Evolutionary conservation across 2,329 filamentous ascomycete species (phyloP).

Genomic region (Aspergillus uvarum): DNA sequence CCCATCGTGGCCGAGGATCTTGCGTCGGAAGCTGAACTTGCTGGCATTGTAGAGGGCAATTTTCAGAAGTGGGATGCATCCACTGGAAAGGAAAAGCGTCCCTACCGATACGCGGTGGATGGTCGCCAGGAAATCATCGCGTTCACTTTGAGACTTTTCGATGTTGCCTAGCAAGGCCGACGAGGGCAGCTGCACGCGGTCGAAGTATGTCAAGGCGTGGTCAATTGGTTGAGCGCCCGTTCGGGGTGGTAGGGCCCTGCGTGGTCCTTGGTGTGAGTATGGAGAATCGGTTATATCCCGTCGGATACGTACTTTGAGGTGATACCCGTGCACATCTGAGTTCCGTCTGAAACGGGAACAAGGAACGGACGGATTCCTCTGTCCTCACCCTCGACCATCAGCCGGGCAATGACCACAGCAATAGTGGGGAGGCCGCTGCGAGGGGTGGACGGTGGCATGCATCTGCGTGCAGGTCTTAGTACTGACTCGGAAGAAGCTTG

Average conservation of each 20-base stretch:
- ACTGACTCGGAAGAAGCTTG: neutral
- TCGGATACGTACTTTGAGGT: slow-evolving; percentile 12
- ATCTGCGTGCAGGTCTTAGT: slow-evolving; percentile 11
- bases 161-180: slow-evolving; percentile 22
- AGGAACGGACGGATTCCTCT: slow-evolving; percentile 23
- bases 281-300: too few species aligned
- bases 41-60: slow-evolving; percentile 18
- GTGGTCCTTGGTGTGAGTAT: too few species aligned
- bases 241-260: slow-evolving; percentile 7
- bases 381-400: slow-evolving; percentile 20
- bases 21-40: slow-evolving; percentile 14
- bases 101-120: slow-evolving; percentile 21
- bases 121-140: slow-evolving; percentile 15
- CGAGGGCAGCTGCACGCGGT: slow-evolving; percentile 19
- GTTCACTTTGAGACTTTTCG: slow-evolving; percentile 12
- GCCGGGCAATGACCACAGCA: slow-evolving; percentile 23
- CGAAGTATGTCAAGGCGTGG: slow-evolving; percentile 23
- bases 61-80: slow-evolving; percentile 21
- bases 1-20: neutral
- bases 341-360: slow-evolving; percentile 21
- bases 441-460: slow-evolving; percentile 24
- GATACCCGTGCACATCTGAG: slow-evolving; percentile 21
- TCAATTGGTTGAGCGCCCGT: slow-evolving; percentile 18
- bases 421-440: slow-evolving; percentile 15
- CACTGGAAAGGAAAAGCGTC: slow-evolving; percentile 15